phyloP scores from a whole-genome alignment of 768 basidiomycete species.

The Termitomyces sp. region DNA sequence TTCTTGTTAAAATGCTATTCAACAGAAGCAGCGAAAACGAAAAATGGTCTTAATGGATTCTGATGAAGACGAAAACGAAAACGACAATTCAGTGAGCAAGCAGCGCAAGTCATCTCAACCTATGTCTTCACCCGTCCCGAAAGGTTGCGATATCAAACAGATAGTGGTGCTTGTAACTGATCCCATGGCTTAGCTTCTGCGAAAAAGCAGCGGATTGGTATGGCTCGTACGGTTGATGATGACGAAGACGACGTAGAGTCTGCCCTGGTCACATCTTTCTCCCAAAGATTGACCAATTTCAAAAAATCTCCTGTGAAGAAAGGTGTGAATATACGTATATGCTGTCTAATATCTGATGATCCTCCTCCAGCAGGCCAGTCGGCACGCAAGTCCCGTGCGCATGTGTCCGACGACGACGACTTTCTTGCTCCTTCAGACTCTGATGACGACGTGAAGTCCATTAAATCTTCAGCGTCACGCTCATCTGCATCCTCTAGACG shows the following conservation, averaged over 20 bases:
- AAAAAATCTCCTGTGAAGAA: constrained; percentile 57
- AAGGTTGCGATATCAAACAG: constrained; percentile 19
- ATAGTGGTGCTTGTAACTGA: neutral
- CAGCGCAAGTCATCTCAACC: constrained; percentile 22
- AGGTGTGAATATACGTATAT: constrained; percentile 27
- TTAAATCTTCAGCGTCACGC: constrained; percentile 48
- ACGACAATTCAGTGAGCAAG: constrained; percentile 15
- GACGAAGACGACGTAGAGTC: constrained; percentile 44
- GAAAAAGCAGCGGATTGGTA: constrained; percentile 61
- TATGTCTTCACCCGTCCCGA: constrained; percentile 35
- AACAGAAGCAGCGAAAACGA: constrained; percentile 50
- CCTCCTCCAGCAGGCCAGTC: constrained; percentile 31
- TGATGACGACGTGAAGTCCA: constrained; percentile 48
- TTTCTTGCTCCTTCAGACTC: constrained; percentile 68
- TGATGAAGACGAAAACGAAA: constrained; percentile 50
- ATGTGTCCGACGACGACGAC: constrained; percentile 56
- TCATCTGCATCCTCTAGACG: constrained; percentile 42
- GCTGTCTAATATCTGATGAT: neutral
- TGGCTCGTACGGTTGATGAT: constrained; percentile 43
- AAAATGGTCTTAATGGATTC: constrained; percentile 68
- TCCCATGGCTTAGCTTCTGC: constrained; percentile 25
- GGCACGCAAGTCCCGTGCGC: constrained; percentile 38
- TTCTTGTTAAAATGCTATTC: neutral
- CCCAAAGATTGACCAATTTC: constrained; percentile 57
- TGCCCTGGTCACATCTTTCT: constrained; percentile 41